Percentiles rank a stretch among this genome's conserved stretches.
These are phyloP conservation scores for Chaetomiaceae sp. DNA, from an alignment of 2,329 filamentous ascomycete genomes.

Conservation along the genomic window DNA sequence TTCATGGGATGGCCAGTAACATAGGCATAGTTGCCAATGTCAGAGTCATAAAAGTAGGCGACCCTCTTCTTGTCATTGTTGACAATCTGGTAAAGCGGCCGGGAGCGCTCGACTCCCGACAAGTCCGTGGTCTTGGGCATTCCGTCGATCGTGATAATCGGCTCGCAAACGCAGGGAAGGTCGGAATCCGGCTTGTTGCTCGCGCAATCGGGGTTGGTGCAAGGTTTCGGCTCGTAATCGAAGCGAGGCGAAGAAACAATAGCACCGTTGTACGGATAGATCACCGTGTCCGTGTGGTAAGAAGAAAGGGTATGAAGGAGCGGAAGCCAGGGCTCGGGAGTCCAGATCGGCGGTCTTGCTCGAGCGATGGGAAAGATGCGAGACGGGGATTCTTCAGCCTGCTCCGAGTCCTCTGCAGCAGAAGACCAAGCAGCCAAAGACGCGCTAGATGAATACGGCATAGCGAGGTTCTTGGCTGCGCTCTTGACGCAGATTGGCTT, in stretches of 20 bases:
- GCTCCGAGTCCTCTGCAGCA: not conserved
- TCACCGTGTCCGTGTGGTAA: too few species aligned
- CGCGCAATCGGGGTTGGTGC: not conserved
- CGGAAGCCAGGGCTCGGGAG: too few species aligned
- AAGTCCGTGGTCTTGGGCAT: constrained; percentile 30
- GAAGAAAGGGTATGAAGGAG: too few species aligned
- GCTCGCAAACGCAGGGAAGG: not conserved
- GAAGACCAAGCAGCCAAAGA: not conserved
- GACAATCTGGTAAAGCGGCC: constrained; percentile 44
- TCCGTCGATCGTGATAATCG: too few species aligned
- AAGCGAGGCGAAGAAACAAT: not conserved
- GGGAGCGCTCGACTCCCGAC: constrained; percentile 39
- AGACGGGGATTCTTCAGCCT: too few species aligned
- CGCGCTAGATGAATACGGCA: not conserved
- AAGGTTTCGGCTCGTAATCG: not conserved
- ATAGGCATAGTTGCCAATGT: constrained; percentile 98
- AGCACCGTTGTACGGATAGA: not conserved
- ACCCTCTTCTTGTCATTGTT: constrained; percentile 65
- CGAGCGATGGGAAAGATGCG: too few species aligned
- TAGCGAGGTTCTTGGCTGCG: not conserved
- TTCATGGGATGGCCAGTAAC: constrained; percentile 98
- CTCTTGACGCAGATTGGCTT: constrained; percentile 4
- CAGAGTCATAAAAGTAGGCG: constrained; percentile 97
- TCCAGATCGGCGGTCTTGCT: too few species aligned
- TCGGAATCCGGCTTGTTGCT: not conserved